phyloP scores from a whole-genome alignment of 495 filamentous ascomycete species.

The Hypoxylon rickii region DNA sequence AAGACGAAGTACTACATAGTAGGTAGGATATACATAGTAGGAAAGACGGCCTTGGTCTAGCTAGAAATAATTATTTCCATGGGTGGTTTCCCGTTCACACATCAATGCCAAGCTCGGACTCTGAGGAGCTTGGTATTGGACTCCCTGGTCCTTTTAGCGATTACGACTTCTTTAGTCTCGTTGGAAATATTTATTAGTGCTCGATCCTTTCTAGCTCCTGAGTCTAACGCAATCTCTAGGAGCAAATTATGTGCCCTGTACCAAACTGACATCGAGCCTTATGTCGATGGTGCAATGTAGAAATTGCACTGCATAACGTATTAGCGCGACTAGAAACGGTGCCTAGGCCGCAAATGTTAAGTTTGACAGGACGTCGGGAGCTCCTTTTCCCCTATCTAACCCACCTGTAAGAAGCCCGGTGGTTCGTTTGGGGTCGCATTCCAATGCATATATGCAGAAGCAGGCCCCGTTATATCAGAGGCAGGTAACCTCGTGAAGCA shows the following conservation, averaged over 20 bases:
- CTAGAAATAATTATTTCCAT: no score
- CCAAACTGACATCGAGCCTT: not conserved
- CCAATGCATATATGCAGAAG: constrained; percentile 6
- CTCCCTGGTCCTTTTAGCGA: not conserved
- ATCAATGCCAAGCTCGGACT: constrained; percentile 19
- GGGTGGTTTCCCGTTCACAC: constrained; percentile 17
- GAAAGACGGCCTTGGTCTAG: not conserved
- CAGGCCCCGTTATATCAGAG: constrained; percentile 14
- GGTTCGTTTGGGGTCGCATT: constrained; percentile 29
- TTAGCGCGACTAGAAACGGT: no score
- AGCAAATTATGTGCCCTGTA: constrained; percentile 5
- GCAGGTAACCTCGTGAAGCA: constrained; percentile 26
- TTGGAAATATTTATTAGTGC: constrained; percentile 7
- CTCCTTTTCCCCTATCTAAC: constrained; percentile 11
- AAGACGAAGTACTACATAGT: constrained; percentile 14
- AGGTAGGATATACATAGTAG: no score
- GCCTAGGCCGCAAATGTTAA: no score
- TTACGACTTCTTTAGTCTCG: constrained; percentile 12
- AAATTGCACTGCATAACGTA: no score
- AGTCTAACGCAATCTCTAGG: not conserved
- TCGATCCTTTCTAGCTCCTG: not conserved
- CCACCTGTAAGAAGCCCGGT: constrained; percentile 12
- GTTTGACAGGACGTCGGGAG: not conserved
- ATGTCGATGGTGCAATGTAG: constrained; percentile 9
- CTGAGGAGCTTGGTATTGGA: constrained; percentile 1